A percentile compares a stretch with the other conserved stretches of the same genome.
phyloP scores from a whole-genome alignment of 768 basidiomycete species.

The Albatrellus ellisii region DNA sequence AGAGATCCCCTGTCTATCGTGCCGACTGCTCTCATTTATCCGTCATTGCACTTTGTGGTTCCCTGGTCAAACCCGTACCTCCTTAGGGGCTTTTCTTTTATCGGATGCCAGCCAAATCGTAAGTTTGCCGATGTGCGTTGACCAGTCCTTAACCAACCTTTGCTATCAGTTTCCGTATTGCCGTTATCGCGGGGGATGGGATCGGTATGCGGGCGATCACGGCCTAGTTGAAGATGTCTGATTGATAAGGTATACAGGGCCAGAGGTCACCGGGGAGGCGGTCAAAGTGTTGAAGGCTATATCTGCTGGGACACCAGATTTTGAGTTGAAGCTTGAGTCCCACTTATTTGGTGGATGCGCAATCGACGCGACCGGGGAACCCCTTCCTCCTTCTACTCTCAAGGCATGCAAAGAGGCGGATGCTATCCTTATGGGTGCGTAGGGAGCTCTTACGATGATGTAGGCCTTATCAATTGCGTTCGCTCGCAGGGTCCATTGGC shows the following conservation, averaged over 20 bases:
- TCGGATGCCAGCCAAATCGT: slow-evolving; percentile 14
- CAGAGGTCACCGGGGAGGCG: slow-evolving; percentile 82
- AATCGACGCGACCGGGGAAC: slow-evolving; percentile 78
- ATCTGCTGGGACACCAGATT: slow-evolving; percentile 43
- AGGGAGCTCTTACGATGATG: not conserved
- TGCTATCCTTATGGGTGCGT: slow-evolving; percentile 87
- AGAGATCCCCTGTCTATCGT: no score
- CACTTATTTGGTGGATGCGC: slow-evolving; percentile 87
- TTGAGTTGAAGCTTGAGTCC: slow-evolving; percentile 60
- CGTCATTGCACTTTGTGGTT: not conserved
- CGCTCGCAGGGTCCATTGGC: slow-evolving; percentile 78
- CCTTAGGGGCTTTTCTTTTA: no score
- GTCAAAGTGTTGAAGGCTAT: slow-evolving; percentile 69
- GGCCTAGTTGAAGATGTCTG: not conserved
- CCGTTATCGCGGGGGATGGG: slow-evolving; percentile 90
- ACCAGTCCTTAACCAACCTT: not conserved
- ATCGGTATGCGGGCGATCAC: slow-evolving; percentile 50
- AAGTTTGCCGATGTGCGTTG: slow-evolving; percentile 1
- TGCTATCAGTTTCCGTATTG: slow-evolving; percentile 63
- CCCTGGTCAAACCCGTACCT: not conserved
- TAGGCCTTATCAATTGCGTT: not conserved
- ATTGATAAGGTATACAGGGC: slow-evolving; percentile 42
- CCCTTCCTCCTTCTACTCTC: slow-evolving; percentile 75
- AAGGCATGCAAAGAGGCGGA: slow-evolving; percentile 87
- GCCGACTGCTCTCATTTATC: not conserved